A percentile compares a stretch with the other conserved stretches of the same genome.
Evolutionary conservation across 805 yeast genomes (phyloP).

Genomic region (Tetrapisispora nanseiensis): DNA sequence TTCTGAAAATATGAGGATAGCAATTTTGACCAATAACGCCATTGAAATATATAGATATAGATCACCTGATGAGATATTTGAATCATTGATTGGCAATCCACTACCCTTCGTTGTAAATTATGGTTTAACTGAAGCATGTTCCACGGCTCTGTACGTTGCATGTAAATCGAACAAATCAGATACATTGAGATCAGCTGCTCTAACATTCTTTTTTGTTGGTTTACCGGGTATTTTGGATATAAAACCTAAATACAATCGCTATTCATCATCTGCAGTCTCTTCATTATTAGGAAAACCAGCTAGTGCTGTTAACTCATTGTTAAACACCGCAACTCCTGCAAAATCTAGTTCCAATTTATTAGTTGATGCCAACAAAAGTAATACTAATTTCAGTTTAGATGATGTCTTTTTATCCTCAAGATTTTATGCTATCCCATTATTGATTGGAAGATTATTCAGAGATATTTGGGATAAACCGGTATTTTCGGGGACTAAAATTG

Average conservation of each 20-base stretch:
- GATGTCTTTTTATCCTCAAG: constrained; percentile 86
- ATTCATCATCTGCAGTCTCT: constrained; percentile 21
- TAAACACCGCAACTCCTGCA: constrained; percentile 5
- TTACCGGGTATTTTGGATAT: constrained; percentile 36
- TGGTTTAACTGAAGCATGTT: constrained; percentile 84
- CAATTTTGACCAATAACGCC: constrained; percentile 72
- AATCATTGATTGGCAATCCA: constrained; percentile 58
- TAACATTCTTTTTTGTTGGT: constrained; percentile 36
- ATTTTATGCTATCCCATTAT: constrained; percentile 76
- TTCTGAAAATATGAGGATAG: constrained; percentile 56
- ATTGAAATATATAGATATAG: constrained; percentile 67
- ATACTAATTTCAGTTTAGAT: constrained; percentile 36
- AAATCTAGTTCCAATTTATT: constrained; percentile 1
- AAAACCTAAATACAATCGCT: constrained; percentile 33
- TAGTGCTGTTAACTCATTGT: constrained; percentile 11
- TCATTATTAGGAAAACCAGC: constrained; percentile 21
- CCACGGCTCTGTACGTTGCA: constrained; percentile 76
- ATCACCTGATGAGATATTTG: constrained; percentile 71
- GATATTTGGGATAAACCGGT: constrained; percentile 70
- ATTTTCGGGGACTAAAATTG: constrained; percentile 34
- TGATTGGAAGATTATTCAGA: constrained; percentile 69
- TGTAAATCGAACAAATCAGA: constrained; percentile 62
- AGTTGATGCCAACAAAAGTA: constrained; percentile 8
- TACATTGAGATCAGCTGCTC: constrained; percentile 34
- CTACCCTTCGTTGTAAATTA: constrained; percentile 64